Evolutionary conservation across 2,329 filamentous ascomycete species (phyloP), one percentile per base, ranked within the genome.

Genomic region (Botryotinia narcissicola): DNA sequence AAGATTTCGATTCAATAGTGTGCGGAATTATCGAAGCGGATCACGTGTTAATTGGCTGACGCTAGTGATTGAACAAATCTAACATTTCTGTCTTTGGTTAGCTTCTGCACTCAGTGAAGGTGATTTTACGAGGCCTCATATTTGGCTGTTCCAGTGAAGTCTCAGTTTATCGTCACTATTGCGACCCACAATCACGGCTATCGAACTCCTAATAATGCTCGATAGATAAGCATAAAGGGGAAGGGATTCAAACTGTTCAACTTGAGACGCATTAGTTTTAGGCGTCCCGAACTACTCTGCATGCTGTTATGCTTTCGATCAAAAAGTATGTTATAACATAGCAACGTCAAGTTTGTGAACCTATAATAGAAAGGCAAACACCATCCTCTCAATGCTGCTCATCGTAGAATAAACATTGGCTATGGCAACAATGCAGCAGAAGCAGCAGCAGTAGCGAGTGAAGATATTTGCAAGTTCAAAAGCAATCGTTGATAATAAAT

Each of bases 301-400:
- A 1, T 4, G 14, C 14, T 29, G 1, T 3, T 57, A 18, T 32
- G 0, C 1, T 14, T 57, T 12, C 0, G 6, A 1, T 29, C 7
- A 57, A 16, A 54, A 29, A 16, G n/a, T n/a, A n/a, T n/a, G n/a
- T n/a, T n/a, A n/a, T n/a, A n/a, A n/a, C n/a, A n/a, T n/a, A n/a
- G n/a, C n/a, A n/a, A n/a, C n/a, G n/a, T n/a, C n/a, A n/a, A n/a
- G n/a, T n/a, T n/a, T n/a, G n/a, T n/a, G n/a, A n/a, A n/a, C n/a
- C n/a, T n/a, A n/a, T n/a, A n/a, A n/a, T n/a, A n/a, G n/a, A n/a
- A n/a, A n/a, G n/a, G n/a, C n/a, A n/a, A n/a, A n/a, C n/a, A n/a
- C n/a, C n/a, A n/a, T n/a, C n/a, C n/a, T n/a, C n/a, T 18, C 1
- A 9, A 29, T 5, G 18, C 5, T 29, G 6, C 12, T 5, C 8